Evolutionary conservation across 1,139 yeast genomes (phyloP).

Genomic region (Candida sp.): DNA sequence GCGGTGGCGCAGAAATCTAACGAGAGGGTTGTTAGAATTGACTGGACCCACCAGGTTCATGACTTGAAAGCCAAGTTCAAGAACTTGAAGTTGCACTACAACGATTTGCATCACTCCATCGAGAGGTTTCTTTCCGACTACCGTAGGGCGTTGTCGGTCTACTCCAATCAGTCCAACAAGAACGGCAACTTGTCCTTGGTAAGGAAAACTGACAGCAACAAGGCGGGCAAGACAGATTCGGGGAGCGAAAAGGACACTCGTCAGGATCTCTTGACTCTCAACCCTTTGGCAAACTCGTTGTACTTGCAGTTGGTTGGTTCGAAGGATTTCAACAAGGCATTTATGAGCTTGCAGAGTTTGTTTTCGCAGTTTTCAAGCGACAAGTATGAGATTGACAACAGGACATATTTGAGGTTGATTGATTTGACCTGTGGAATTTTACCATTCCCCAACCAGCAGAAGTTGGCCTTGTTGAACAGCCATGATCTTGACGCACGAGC

Average conservation of each 20-base stretch:
- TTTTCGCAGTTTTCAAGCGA: slow-evolving; percentile 28
- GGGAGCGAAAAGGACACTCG: slow-evolving; percentile 3
- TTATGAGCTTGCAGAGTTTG: slow-evolving; percentile 38
- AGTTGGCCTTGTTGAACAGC: slow-evolving; percentile 43
- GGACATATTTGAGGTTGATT: slow-evolving; percentile 41
- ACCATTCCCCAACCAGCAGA: slow-evolving; percentile 59
- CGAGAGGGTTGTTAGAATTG: slow-evolving; percentile 34
- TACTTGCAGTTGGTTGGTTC: slow-evolving; percentile 55
- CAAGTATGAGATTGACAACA: slow-evolving; percentile 26
- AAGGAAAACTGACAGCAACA: neutral
- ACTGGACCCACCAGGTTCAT: slow-evolving; percentile 25
- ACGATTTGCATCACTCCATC: slow-evolving; percentile 39
- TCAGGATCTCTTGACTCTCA: slow-evolving; percentile 50
- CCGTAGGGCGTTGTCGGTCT: slow-evolving; percentile 26
- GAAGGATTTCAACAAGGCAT: slow-evolving; percentile 48
- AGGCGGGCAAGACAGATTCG: slow-evolving; percentile 12
- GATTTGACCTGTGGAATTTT: slow-evolving; percentile 63
- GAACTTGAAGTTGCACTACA: slow-evolving; percentile 26
- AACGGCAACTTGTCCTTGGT: slow-evolving; percentile 14
- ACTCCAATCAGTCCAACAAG: slow-evolving; percentile 11
- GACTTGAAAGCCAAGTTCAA: slow-evolving; percentile 25
- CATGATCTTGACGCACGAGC: slow-evolving; percentile 38
- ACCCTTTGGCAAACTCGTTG: slow-evolving; percentile 68
- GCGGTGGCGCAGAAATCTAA: slow-evolving; percentile 17
- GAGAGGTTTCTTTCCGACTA: slow-evolving; percentile 49